These are phyloP conservation scores for Ustilago lituana DNA, from an alignment of 1,284 basidiomycete species.

Conservation along the genomic window DNA sequence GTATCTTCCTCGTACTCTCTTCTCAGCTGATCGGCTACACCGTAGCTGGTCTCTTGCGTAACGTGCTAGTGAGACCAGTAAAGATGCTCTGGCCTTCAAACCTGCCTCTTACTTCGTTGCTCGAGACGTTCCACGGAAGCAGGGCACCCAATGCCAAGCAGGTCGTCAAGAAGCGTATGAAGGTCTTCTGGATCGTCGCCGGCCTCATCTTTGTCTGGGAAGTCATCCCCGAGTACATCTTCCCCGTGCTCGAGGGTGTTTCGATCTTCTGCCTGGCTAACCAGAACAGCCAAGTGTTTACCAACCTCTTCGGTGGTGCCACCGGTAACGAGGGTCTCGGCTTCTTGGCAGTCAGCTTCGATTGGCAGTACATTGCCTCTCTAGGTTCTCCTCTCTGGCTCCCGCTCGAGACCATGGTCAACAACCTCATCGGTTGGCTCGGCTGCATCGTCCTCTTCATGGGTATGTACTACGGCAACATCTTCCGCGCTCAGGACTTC, in stretches of 20 bases:
- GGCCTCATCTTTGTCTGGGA: slow-evolving; percentile 41
- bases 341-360: slow-evolving; percentile 36
- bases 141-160: slow-evolving; percentile 51
- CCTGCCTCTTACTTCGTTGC: slow-evolving; percentile 53
- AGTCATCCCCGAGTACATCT: slow-evolving; percentile 71
- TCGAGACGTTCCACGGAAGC: slow-evolving; percentile 58
- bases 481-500: slow-evolving; percentile 31
- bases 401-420: slow-evolving; percentile 37
- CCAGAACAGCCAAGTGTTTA: slow-evolving; percentile 29
- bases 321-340: slow-evolving; percentile 39
- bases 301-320: slow-evolving; percentile 43
- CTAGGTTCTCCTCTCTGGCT: slow-evolving; percentile 34
- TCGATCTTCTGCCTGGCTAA: slow-evolving; percentile 69
- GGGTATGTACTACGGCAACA: slow-evolving; percentile 41
- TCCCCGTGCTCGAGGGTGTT: slow-evolving; percentile 62
- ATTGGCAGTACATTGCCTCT: slow-evolving; percentile 41
- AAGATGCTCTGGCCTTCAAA: slow-evolving; percentile 66
- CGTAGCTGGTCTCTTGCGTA: slow-evolving; percentile 68
- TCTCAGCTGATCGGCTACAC: slow-evolving; percentile 77
- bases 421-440: slow-evolving; percentile 23
- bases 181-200: slow-evolving; percentile 72
- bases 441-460: slow-evolving; percentile 35
- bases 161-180: slow-evolving; percentile 72
- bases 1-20: slow-evolving; percentile 74
- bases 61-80: slow-evolving; percentile 35